phyloP scores from a whole-genome alignment of 208 protist species.

The Leishmania amazonensis region DNA sequence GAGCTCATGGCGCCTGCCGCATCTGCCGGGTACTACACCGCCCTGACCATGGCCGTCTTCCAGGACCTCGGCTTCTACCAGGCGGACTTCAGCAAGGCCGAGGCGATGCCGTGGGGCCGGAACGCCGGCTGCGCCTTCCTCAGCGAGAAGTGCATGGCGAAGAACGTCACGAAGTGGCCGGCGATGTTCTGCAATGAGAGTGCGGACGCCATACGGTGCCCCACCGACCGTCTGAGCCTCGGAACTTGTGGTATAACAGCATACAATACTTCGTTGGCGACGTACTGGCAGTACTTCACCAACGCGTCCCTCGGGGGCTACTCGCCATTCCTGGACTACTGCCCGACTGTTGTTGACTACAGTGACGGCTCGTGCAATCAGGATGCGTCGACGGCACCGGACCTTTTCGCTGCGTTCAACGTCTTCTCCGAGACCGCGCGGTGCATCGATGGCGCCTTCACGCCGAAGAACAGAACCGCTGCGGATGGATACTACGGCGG shows the following conservation, averaged over 20 bases:
- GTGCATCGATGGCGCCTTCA: slow-evolving; percentile 2
- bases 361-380: neutral
- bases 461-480: neutral
- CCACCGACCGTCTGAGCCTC: neutral
- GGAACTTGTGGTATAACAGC: neutral
- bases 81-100: slow-evolving; percentile 63
- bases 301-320: neutral
- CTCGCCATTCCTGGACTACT: neutral
- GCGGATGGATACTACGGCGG: neutral
- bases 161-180: slow-evolving; percentile 35
- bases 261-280: neutral
- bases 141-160: slow-evolving; percentile 40
- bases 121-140: slow-evolving; percentile 62
- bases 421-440: slow-evolving; percentile 1
- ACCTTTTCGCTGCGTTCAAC: neutral
- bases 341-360: neutral
- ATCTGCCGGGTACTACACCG: slow-evolving; percentile 48
- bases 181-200: slow-evolving; percentile 54
- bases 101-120: slow-evolving; percentile 76
- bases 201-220: neutral
- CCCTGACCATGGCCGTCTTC: slow-evolving; percentile 83
- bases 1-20: slow-evolving; percentile 78
- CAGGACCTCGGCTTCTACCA: slow-evolving; percentile 83
- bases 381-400: neutral
- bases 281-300: neutral